A percentile compares a stretch with the other conserved stretches of the same genome.
These are phyloP conservation scores for Cupressus sempervirens DNA, from an alignment of 75 land plant genomes.

Conservation along the genomic window DNA sequence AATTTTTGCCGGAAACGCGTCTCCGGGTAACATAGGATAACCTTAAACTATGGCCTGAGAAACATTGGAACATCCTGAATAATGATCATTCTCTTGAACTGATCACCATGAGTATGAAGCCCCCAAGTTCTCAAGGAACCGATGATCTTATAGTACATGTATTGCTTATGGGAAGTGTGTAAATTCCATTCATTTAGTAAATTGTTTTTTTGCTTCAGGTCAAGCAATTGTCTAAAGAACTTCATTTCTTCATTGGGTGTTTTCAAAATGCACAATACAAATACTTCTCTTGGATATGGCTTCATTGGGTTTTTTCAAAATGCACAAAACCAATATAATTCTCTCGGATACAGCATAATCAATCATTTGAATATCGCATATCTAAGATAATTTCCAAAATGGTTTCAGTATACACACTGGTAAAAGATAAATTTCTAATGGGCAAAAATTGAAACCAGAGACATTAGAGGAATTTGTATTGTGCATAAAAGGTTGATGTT, in stretches of 20 bases:
- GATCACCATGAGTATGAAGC: too few species aligned
- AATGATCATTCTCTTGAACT: too few species aligned
- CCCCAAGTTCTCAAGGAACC: not conserved
- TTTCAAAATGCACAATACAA: not conserved
- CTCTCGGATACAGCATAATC: not conserved
- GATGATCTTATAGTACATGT: not conserved
- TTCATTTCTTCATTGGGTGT: not conserved
- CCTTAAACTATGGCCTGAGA: too few species aligned
- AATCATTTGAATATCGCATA: not conserved
- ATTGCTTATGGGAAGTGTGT: not conserved
- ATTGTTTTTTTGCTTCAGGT: not conserved
- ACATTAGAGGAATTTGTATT: not conserved
- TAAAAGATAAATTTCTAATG: not conserved
- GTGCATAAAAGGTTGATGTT: too few species aligned
- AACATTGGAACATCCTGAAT: too few species aligned
- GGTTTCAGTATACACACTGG: not conserved
- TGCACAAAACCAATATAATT: not conserved
- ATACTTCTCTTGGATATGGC: not conserved
- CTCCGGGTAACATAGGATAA: too few species aligned
- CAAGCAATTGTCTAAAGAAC: not conserved
- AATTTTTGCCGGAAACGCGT: too few species aligned
- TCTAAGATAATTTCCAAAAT: not conserved
- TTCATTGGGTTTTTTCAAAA: not conserved
- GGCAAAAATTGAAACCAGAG: not conserved
- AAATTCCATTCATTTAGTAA: not conserved